These are phyloP conservation scores for Ascochyta clinopodiicola DNA, from an alignment of 2,329 filamentous ascomycete genomes.

Conservation along the genomic window DNA sequence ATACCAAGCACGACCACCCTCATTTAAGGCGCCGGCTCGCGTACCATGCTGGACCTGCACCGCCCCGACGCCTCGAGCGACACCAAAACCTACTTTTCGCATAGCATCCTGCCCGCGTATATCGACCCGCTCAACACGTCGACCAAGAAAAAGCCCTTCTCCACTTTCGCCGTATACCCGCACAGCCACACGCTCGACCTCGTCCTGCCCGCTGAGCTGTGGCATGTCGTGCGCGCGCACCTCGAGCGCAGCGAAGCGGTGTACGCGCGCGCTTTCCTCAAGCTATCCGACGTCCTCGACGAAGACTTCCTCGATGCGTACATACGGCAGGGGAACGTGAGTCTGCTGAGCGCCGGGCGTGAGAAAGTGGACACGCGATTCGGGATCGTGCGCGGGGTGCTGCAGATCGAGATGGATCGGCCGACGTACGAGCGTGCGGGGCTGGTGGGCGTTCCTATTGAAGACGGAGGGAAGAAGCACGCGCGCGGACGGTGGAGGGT, in stretches of 20 bases:
- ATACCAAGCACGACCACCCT: background rate
- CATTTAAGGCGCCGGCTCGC: background rate
- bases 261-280: conserved; percentile 76
- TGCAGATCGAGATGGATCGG: conserved; percentile 80
- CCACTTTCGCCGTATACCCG: conserved; percentile 67
- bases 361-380: conserved; percentile 75
- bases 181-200: conserved; percentile 77
- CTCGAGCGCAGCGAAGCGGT: conserved; percentile 52
- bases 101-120: conserved; percentile 69
- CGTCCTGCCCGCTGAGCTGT: conserved; percentile 71
- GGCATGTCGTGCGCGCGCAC: conserved; percentile 61
- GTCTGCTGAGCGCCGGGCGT: conserved; percentile 84
- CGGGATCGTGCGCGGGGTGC: conserved; percentile 69
- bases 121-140: conserved; percentile 65
- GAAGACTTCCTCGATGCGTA: conserved; percentile 82
- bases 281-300: conserved; percentile 73
- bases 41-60: conserved; percentile 43
- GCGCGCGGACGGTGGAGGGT: conserved; percentile 79
- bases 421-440: conserved; percentile 84
- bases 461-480: conserved; percentile 65
- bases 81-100: conserved; percentile 76
- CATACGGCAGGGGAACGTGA: conserved; percentile 79
- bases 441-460: conserved; percentile 72
- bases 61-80: conserved; percentile 41
- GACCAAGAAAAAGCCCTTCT: conserved; percentile 77